phyloP scores from a whole-genome alignment of 116 monocot genomes.

The Iris pallida region DNA sequence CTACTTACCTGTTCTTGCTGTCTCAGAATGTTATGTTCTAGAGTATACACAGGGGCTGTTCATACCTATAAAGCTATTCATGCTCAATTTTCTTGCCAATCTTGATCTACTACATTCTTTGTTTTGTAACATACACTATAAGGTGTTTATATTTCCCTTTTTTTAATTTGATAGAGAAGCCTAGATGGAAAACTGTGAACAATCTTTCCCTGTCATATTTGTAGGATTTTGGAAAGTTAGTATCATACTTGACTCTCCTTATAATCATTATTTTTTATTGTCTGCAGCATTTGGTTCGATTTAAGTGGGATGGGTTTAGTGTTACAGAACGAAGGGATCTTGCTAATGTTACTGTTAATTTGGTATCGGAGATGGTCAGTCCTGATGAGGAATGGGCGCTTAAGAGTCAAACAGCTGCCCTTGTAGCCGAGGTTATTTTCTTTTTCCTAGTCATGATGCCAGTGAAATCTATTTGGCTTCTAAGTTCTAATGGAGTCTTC shows the following conservation, averaged over 20 bases:
- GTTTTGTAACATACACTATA: too few relatives aligned
- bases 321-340: constrained; percentile 59
- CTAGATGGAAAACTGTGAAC: too few relatives aligned
- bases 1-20: too few relatives aligned
- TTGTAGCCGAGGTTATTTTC: constrained; percentile 76
- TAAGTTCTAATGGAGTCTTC: neutral
- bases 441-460: constrained; percentile 2
- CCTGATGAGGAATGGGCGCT: constrained; percentile 87
- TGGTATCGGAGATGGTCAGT: constrained; percentile 60
- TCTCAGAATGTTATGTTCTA: too few relatives aligned
- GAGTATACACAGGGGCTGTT: too few relatives aligned
- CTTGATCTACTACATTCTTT: too few relatives aligned
- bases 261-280: constrained; percentile 4
- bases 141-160: neutral
- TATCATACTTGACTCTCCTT: neutral
- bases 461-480: constrained; percentile 7
- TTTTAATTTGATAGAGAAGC: neutral
- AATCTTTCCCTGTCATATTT: neutral
- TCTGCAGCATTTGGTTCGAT: constrained; percentile 87
- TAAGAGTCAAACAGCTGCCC: constrained; percentile 92
- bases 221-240: neutral
- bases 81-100: too few relatives aligned
- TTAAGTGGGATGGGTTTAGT: constrained; percentile 88
- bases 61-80: too few relatives aligned
- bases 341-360: constrained; percentile 58